A percentile compares a stretch with the other conserved stretches of the same genome.
phyloP scores from a whole-genome alignment of 2,329 filamentous ascomycete species.

The Talaromyces rugulosus region DNA sequence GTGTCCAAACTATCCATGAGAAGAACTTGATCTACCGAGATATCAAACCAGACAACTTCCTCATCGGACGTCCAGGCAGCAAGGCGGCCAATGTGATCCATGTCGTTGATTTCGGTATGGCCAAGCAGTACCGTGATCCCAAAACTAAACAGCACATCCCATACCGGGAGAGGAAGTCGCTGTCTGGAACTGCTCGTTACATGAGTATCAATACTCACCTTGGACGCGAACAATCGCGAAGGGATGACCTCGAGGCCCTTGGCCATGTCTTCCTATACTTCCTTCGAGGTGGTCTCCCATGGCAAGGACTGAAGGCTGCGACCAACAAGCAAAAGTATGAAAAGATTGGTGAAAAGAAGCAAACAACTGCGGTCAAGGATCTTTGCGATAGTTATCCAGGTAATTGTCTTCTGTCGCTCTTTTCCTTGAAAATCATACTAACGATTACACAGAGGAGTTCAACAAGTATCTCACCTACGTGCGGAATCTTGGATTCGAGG shows the following conservation, averaged over 20 bases:
- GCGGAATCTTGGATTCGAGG: conserved; percentile 95
- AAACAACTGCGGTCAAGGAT: conserved; percentile 94
- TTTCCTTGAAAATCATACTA: conserved; percentile 27
- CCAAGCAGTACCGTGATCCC: conserved; percentile 97
- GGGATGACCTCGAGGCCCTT: conserved; percentile 89
- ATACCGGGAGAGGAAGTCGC: conserved; percentile 91
- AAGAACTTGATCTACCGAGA: conserved; percentile 99
- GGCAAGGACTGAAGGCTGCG: conserved; percentile 65
- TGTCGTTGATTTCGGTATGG: conserved; percentile 99
- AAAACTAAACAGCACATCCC: conserved; percentile 99
- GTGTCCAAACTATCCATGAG: conserved; percentile 92
- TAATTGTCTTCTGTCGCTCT: conserved; percentile 27
- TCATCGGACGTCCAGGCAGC: conserved; percentile 86
- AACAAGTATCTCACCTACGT: conserved; percentile 97
- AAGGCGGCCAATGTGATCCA: conserved; percentile 98
- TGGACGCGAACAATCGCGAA: conserved; percentile 88
- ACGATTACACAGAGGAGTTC: conserved; percentile 67
- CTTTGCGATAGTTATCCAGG: conserved; percentile 90
- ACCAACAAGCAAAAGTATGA: conserved; percentile 97
- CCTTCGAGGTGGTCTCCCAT: conserved; percentile 61
- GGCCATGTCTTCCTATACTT: conserved; percentile 70
- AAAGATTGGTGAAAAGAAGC: conserved; percentile 99
- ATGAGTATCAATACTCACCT: conserved; percentile 99
- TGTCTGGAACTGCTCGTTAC: conserved; percentile 94
- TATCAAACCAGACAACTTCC: conserved; percentile 99